A percentile compares a stretch with the other conserved stretches of the same genome.
These are phyloP conservation scores for Suillus luteus DNA, from an alignment of 768 basidiomycete species.

Conservation along the genomic window DNA sequence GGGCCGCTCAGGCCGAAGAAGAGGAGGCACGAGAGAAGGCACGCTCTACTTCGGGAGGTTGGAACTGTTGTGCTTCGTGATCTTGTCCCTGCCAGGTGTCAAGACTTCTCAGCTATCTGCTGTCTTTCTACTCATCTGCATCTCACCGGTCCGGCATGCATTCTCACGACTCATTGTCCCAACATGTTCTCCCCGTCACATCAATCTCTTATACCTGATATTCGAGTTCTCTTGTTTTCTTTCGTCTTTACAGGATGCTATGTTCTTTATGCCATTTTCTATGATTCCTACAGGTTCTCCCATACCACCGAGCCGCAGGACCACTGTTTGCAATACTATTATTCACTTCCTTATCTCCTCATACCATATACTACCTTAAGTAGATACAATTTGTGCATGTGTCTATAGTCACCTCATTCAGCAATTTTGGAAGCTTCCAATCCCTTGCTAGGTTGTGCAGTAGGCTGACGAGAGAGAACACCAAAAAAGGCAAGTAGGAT, in stretches of 20 bases:
- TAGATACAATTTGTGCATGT: conserved; percentile 39
- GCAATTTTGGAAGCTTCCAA: conserved; percentile 14
- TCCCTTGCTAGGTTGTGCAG: conserved; percentile 3
- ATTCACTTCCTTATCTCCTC: conserved; percentile 40
- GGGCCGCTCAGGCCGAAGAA: conserved; percentile 80
- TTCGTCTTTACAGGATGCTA: conserved; percentile 26
- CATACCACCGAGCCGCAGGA: conserved; percentile 24
- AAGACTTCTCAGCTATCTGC: conserved; percentile 14
- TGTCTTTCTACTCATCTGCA: conserved; percentile 19
- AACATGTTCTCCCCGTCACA: conserved; percentile 9
- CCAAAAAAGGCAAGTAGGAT: conserved; percentile 32
- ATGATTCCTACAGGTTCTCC: conserved; percentile 24
- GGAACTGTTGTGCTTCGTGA: conserved; percentile 69
- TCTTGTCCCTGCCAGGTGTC: conserved; percentile 13
- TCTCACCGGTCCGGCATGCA: conserved; percentile 19
- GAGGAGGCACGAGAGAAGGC: conserved; percentile 68
- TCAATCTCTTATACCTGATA: conserved; percentile 9
- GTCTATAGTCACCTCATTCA: conserved; percentile 30
- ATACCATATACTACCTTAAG: conserved; percentile 42
- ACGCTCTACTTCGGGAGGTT: conserved; percentile 47
- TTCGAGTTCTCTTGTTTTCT: conserved; percentile 14
- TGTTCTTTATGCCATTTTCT: conserved; percentile 30
- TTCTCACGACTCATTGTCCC: conserved; percentile 19
- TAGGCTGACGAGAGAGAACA: conserved; percentile 9
- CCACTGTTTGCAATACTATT: conserved; percentile 27